phyloP scores from a whole-genome alignment of 2,329 filamentous ascomycete genomes.

The Exserohilum rostratum region DNA sequence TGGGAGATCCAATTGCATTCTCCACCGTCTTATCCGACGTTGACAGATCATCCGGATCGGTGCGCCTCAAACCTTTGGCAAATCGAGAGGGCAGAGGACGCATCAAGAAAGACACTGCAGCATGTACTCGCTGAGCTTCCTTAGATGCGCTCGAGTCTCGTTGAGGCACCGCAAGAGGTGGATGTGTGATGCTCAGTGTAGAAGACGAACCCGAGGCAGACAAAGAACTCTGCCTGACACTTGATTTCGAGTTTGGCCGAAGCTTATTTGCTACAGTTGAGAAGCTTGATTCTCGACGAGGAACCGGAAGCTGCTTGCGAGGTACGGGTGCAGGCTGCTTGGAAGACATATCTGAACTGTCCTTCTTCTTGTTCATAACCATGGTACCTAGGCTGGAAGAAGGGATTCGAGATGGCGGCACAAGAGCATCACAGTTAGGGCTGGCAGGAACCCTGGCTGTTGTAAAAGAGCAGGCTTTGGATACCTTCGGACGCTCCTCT shows the following conservation, averaged over 20 bases:
- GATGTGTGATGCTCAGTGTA: slow-evolving; percentile 21
- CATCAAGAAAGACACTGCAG: slow-evolving; percentile 36
- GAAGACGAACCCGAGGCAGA: slow-evolving; percentile 34
- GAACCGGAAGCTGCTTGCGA: slow-evolving; percentile 21
- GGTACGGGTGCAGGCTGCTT: slow-evolving; percentile 19
- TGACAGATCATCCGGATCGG: slow-evolving; percentile 12
- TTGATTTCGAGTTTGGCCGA: slow-evolving; percentile 28
- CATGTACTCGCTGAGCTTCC: slow-evolving; percentile 38
- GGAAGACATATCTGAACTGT: slow-evolving; percentile 20
- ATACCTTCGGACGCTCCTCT: slow-evolving; percentile 22
- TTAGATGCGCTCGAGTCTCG: slow-evolving; percentile 42
- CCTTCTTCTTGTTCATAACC: slow-evolving; percentile 11
- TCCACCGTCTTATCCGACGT: slow-evolving; percentile 5
- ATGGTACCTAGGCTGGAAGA: slow-evolving; percentile 8
- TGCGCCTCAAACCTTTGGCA: slow-evolving; percentile 18
- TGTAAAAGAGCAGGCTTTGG: slow-evolving; percentile 32
- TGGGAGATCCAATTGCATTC: slow-evolving; percentile 2
- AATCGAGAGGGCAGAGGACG: slow-evolving; percentile 25
- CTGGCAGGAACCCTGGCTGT: slow-evolving; percentile 27
- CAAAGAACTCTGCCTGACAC: slow-evolving; percentile 26
- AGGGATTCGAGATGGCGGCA: slow-evolving; percentile 23
- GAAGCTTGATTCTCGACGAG: slow-evolving; percentile 27
- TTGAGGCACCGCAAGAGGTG: slow-evolving; percentile 34
- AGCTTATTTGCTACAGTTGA: slow-evolving; percentile 21
- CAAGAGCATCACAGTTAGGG: slow-evolving; percentile 26